These are phyloP conservation scores for Scutellaria minor DNA, from an alignment of 257 asterid genomes.

Conservation along the genomic window DNA sequence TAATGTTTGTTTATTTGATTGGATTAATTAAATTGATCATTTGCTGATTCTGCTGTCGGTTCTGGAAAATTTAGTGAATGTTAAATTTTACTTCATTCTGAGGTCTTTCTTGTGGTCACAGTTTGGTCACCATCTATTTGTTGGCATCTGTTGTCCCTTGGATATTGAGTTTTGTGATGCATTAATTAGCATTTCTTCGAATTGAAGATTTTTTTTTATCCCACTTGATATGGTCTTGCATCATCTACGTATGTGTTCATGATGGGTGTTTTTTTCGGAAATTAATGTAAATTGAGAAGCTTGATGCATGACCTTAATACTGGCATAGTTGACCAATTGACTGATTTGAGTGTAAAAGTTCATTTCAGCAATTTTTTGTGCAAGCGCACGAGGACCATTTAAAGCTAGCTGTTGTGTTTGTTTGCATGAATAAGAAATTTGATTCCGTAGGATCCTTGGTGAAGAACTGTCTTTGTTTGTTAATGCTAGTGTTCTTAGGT, in stretches of 20 bases:
- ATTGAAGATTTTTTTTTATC: not conserved
- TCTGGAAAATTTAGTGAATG: conserved; percentile 3
- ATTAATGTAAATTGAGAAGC: not conserved
- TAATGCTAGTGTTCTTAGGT: not conserved
- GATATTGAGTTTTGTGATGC: not conserved
- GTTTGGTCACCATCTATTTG: not conserved
- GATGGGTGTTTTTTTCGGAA: not conserved
- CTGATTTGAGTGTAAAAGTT: not conserved
- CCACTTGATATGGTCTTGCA: not conserved
- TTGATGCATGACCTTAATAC: not conserved
- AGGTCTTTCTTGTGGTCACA: not conserved
- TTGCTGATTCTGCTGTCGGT: conserved; percentile 24
- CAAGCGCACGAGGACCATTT: not conserved
- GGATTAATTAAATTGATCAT: conserved; percentile 30
- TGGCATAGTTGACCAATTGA: not conserved
- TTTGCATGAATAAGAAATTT: not conserved
- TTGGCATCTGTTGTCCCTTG: not conserved
- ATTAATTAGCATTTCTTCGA: not conserved
- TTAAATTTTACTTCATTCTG: conserved; percentile 18
- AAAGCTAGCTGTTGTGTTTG: not conserved
- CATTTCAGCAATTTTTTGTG: not conserved
- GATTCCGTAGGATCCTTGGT: too few relatives aligned
- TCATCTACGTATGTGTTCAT: not conserved
- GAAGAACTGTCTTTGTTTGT: not conserved
- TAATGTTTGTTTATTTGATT: conserved; percentile 16